phyloP scores from a whole-genome alignment of 257 asterid species.

The Solanum habrochaites region DNA sequence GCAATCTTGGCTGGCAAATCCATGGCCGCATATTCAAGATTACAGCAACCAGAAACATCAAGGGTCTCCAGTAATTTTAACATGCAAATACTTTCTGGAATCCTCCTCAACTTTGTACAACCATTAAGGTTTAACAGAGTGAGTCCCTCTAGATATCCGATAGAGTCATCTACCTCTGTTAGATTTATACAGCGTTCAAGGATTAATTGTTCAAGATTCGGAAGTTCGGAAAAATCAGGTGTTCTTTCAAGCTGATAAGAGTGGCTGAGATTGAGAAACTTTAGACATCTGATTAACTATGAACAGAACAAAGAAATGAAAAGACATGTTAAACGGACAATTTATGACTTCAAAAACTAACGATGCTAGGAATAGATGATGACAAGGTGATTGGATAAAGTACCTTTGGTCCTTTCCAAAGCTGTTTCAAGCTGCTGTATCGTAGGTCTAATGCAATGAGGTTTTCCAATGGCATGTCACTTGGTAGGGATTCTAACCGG shows the following conservation, averaged over 20 bases:
- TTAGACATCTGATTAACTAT: not conserved
- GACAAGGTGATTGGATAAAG: not conserved
- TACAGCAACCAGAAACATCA: not conserved
- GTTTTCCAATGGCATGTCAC: not conserved
- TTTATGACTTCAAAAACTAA: not conserved
- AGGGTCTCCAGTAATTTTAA: not conserved
- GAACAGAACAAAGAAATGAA: not conserved
- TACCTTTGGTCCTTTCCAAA: slow-evolving; percentile 13
- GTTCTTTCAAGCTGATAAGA: not conserved
- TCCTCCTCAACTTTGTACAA: not conserved
- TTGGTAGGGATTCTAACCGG: not conserved
- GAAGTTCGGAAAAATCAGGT: not conserved
- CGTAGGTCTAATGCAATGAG: not conserved
- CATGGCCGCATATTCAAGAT: not conserved
- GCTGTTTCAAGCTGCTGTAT: slow-evolving; percentile 3
- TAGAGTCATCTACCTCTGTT: not conserved
- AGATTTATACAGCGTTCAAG: slow-evolving; percentile 1
- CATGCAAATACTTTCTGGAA: not conserved
- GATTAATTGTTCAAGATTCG: not conserved
- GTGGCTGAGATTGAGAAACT: not conserved
- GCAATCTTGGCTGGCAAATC: not conserved
- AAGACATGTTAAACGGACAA: not conserved
- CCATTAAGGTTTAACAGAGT: not conserved
- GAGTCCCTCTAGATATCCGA: not conserved
- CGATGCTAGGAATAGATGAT: not conserved